These are phyloP conservation scores for Curvularia sp. DNA, from an alignment of 2,329 filamentous ascomycete genomes.

Conservation along the genomic window DNA sequence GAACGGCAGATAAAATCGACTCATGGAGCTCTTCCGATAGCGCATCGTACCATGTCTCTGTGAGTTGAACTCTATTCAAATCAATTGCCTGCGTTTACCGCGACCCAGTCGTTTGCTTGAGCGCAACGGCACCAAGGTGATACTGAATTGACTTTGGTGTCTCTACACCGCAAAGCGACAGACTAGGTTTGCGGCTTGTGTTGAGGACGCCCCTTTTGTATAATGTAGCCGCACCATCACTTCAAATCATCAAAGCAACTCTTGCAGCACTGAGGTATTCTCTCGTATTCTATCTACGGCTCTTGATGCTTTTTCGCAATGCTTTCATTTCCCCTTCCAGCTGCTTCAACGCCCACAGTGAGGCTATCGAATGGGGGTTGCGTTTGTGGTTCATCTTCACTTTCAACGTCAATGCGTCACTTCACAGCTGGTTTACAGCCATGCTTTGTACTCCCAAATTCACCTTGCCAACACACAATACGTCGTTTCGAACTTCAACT, in stretches of 20 bases:
- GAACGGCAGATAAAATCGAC: neutral
- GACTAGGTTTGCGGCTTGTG: neutral
- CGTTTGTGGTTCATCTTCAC: slow-evolving; percentile 7
- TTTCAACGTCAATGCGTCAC: slow-evolving; percentile 3
- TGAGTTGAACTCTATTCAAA: slow-evolving; percentile 27
- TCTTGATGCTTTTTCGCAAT: neutral
- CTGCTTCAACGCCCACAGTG: neutral
- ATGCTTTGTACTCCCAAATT: neutral
- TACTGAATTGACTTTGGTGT: neutral
- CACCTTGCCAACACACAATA: slow-evolving; percentile 4
- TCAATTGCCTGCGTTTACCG: slow-evolving; percentile 25
- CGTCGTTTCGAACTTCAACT: neutral
- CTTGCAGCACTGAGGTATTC: neutral
- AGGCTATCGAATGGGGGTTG: neutral
- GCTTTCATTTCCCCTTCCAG: neutral
- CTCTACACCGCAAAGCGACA: neutral
- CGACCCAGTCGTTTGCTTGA: neutral
- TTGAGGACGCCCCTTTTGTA: neutral
- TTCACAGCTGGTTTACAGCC: neutral
- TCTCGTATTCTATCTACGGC: neutral
- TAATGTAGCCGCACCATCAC: neutral
- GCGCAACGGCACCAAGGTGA: neutral
- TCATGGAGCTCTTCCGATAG: neutral
- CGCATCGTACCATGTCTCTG: neutral
- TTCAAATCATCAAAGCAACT: neutral